Conservation (phyloP, 345 rosid species). For the Pistacia integerrima region DNA sequence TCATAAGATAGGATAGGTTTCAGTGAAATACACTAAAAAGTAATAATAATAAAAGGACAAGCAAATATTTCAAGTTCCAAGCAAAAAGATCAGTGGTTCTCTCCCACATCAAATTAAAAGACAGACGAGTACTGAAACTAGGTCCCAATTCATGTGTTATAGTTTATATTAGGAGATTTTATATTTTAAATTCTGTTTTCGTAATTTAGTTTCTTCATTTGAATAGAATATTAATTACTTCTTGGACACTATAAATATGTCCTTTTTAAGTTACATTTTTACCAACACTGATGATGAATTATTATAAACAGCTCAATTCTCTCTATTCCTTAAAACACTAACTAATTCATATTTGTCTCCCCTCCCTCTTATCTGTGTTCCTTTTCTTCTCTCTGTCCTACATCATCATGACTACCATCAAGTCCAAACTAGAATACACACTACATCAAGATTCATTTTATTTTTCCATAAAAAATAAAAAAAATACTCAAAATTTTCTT, state of each 20-base stretch:
- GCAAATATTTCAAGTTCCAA: not conserved
- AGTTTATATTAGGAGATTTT: not conserved
- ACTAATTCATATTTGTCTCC: not conserved
- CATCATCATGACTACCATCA: not conserved
- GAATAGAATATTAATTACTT: not conserved
- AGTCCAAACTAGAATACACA: conserved; percentile 1
- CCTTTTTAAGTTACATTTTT: not conserved
- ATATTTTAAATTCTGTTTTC: no score
- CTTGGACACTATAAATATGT: not conserved
- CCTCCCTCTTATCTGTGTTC: not conserved
- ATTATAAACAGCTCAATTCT: not conserved
- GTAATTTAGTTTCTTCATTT: no score
- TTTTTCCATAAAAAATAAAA: not conserved
- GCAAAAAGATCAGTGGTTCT: not conserved
- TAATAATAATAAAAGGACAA: not conserved
- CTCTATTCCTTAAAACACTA: not conserved
- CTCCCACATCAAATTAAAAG: not conserved
- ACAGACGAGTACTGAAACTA: not conserved
- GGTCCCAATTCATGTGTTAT: not conserved
- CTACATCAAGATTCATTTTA: not conserved
- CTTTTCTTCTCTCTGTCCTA: not conserved
- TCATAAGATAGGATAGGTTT: not conserved
- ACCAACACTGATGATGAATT: not conserved
- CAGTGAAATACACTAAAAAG: not conserved
- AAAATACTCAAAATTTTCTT: not conserved